These are phyloP conservation scores for Fusarium buharicum DNA, from an alignment of 2,329 filamentous ascomycete species.

Conservation along the genomic window DNA sequence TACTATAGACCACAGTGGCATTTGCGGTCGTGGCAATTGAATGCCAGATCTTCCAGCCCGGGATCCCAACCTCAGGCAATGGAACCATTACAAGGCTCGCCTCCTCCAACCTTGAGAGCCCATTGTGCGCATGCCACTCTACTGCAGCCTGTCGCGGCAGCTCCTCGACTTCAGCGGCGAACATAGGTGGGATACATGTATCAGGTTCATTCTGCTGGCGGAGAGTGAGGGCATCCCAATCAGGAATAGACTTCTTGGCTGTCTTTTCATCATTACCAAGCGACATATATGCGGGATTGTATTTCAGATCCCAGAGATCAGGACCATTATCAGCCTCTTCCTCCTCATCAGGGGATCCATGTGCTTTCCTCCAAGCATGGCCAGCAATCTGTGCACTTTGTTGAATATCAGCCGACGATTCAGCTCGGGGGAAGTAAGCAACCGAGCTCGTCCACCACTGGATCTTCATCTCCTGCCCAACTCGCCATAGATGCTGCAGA, in stretches of 20 bases:
- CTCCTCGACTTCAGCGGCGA: slow-evolving; percentile 78
- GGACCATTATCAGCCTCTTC: slow-evolving; percentile 62
- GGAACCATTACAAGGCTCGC: slow-evolving; percentile 43
- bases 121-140: slow-evolving; percentile 83
- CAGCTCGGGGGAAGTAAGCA: slow-evolving; percentile 71
- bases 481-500: slow-evolving; percentile 89
- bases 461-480: slow-evolving; percentile 77
- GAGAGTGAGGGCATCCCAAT: slow-evolving; percentile 58
- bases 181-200: slow-evolving; percentile 69
- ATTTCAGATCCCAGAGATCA: slow-evolving; percentile 76
- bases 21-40: slow-evolving; percentile 38
- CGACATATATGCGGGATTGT: slow-evolving; percentile 62
- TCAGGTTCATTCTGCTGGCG: slow-evolving; percentile 51
- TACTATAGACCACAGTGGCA: slow-evolving; percentile 47
- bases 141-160: slow-evolving; percentile 79
- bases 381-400: slow-evolving; percentile 56
- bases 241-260: slow-evolving; percentile 55
- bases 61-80: slow-evolving; percentile 23
- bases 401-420: slow-evolving; percentile 44
- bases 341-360: slow-evolving; percentile 56
- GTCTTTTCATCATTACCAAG: slow-evolving; percentile 48
- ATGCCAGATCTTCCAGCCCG: slow-evolving; percentile 48
- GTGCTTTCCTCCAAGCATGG: slow-evolving; percentile 60
- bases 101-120: slow-evolving; percentile 56
- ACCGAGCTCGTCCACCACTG: slow-evolving; percentile 80